Evolutionary conservation across 805 yeast species (phyloP), one percentile per base, ranked within the genome.

Genomic region (Lipomyces kockii): DNA sequence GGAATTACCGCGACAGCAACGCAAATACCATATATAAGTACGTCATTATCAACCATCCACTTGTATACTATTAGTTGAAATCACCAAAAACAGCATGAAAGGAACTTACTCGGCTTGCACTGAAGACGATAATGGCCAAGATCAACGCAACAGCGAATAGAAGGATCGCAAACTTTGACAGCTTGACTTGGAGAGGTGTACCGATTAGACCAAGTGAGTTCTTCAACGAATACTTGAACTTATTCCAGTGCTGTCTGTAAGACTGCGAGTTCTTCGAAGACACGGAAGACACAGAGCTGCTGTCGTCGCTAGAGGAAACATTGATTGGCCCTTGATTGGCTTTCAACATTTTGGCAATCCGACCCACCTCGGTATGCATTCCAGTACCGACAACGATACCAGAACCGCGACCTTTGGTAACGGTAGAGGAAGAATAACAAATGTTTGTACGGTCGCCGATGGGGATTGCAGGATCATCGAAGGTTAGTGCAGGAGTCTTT

Each of bases 11-110:
- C 86, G 60, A 89, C 80, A 74, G 90, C 90, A 59, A 90, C 94
- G 80, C 96, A 91, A 75, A 92, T 89, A 34, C 97, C 97, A 76
- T 91, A 91, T 60, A 91, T 87, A n/a, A 96, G 97, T 37, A 91
- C 95, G 72, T 91, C 91, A 65, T 83, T 85, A 73, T 86, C 87
- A 27, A 68, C 64, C 25, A 46, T 20, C 70, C 70, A 68, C 66
- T 64, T 17, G 27, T 0, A 53, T 9, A 9, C 17, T 3, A 51
- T 59, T 53, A 59, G 63, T n/a, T 57, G 22, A 59, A 59, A 20
- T 22, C 8, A 7, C 5, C 25, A 34, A 22, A 6, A 20, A 35
- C 11, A 27, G 32, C 53, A 1, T 29, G 59, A 58, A 56, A 51
- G 43, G 90, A 95, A 20, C 80, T 74, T 78, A 91, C 87, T 68